A percentile compares a stretch with the other conserved stretches of the same genome.
phyloP scores from a whole-genome alignment of 2,329 filamentous ascomycete species.

The Pezicula carpinea region DNA sequence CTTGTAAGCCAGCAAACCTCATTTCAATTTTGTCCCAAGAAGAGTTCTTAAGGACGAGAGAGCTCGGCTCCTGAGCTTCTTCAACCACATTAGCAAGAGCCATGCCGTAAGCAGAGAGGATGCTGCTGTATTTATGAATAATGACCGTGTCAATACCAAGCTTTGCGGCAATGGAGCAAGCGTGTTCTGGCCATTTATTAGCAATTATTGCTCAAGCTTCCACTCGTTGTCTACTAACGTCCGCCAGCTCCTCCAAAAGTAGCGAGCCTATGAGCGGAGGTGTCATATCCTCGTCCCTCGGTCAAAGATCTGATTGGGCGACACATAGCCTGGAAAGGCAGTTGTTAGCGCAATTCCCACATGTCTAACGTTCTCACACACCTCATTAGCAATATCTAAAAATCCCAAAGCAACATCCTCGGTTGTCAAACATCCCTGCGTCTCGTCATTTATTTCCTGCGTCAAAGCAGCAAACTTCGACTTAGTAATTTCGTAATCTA shows the following conservation, averaged over 20 bases:
- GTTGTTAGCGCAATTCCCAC: background rate
- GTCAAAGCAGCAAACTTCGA: background rate
- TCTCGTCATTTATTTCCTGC: slow-evolving; percentile 64
- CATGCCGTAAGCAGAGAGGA: slow-evolving; percentile 86
- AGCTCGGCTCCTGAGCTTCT: slow-evolving; percentile 73
- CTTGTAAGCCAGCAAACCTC: slow-evolving; percentile 65
- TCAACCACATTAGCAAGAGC: slow-evolving; percentile 87
- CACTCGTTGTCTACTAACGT: slow-evolving; percentile 26
- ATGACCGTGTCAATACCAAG: slow-evolving; percentile 77
- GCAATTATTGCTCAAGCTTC: too few species aligned
- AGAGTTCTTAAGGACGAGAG: slow-evolving; percentile 48
- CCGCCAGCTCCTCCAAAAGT: slow-evolving; percentile 88
- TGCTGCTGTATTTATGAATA: slow-evolving; percentile 78
- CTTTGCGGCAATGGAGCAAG: slow-evolving; percentile 71
- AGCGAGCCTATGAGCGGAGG: slow-evolving; percentile 76
- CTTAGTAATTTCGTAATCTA: slow-evolving; percentile 37
- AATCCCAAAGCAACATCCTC: slow-evolving; percentile 59
- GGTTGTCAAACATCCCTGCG: slow-evolving; percentile 48
- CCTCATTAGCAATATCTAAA: slow-evolving; percentile 78
- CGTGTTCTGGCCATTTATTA: slow-evolving; percentile 49
- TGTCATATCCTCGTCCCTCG: slow-evolving; percentile 85
- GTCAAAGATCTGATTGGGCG: slow-evolving; percentile 83
- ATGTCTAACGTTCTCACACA: too few species aligned
- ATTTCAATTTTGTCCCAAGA: slow-evolving; percentile 35
- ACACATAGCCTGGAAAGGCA: slow-evolving; percentile 58